Evolutionary conservation across 1,139 yeast genomes (phyloP).

Genomic region (Sugiyamaella novakii): DNA sequence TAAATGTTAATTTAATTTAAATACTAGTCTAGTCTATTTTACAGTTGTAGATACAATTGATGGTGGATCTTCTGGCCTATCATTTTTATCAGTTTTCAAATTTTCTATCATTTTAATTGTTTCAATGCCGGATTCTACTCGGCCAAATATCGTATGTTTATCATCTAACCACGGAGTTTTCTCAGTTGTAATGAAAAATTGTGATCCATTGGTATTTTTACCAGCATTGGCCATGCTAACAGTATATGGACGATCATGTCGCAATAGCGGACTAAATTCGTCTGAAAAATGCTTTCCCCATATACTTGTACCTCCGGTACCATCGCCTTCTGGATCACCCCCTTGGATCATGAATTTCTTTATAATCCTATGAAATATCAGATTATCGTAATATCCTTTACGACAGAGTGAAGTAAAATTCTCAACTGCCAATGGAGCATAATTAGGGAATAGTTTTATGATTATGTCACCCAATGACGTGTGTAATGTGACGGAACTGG

Average conservation of each 20-base stretch:
- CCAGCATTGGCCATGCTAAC: conserved; percentile 68
- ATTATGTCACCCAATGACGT: conserved; percentile 53
- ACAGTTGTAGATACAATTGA: conserved; percentile 33
- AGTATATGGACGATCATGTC: conserved; percentile 49
- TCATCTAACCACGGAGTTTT: conserved; percentile 54
- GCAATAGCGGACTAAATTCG: conserved; percentile 46
- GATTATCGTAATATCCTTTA: conserved; percentile 47
- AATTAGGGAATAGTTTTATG: conserved; percentile 43
- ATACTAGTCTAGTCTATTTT: background rate
- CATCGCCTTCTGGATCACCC: conserved; percentile 56
- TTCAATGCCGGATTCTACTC: conserved; percentile 48
- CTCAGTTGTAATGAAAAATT: conserved; percentile 57
- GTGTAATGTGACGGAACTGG: conserved; percentile 41
- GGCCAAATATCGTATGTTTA: conserved; percentile 64
- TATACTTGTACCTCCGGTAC: conserved; percentile 52
- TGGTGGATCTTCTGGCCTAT: conserved; percentile 43
- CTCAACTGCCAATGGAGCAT: conserved; percentile 50
- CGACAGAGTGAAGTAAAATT: conserved; percentile 48
- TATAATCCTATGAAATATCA: conserved; percentile 53
- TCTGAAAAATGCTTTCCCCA: conserved; percentile 50
- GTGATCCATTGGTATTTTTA: conserved; percentile 62
- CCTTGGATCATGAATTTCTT: conserved; percentile 56
- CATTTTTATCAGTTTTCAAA: conserved; percentile 36
- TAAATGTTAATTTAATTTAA: background rate
- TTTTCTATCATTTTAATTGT: conserved; percentile 42